Percentiles rank a stretch among this genome's conserved stretches.
Conservation (phyloP, 805 yeast species). For the Yamadazyma sp. region DNA sequence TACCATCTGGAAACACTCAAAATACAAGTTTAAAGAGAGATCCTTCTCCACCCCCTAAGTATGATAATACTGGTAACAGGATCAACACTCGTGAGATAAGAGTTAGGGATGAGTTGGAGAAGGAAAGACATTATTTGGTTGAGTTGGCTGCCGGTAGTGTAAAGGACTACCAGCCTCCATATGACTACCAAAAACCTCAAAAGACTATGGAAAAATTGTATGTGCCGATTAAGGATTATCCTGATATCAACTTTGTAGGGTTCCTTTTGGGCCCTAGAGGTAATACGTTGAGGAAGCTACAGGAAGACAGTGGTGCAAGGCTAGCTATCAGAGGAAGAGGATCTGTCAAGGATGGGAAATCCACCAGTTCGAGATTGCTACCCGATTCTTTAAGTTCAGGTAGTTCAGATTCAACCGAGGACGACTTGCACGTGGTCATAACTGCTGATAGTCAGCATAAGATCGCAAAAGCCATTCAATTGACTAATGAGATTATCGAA, state of each 20-base stretch:
- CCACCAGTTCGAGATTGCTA: slow-evolving; percentile 41
- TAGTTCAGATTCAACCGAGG: slow-evolving; percentile 35
- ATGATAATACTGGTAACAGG: slow-evolving; percentile 80
- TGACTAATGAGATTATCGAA: slow-evolving; percentile 73
- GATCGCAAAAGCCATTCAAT: slow-evolving; percentile 69
- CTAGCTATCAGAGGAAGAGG: slow-evolving; percentile 95
- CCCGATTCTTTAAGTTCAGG: slow-evolving; percentile 20
- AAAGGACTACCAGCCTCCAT: slow-evolving; percentile 79
- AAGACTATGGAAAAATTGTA: slow-evolving; percentile 78
- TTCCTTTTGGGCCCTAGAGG: slow-evolving; percentile 94
- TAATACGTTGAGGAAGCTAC: slow-evolving; percentile 76
- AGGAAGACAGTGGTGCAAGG: slow-evolving; percentile 82
- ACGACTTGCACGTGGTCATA: slow-evolving; percentile 85
- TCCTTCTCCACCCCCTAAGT: slow-evolving; percentile 90
- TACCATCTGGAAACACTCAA: slow-evolving; percentile 39
- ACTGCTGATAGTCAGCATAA: slow-evolving; percentile 80
- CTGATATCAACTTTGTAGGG: slow-evolving; percentile 92
- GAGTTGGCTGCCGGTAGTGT: slow-evolving; percentile 68
- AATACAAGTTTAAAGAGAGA: slow-evolving; percentile 50
- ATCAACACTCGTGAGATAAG: slow-evolving; percentile 80
- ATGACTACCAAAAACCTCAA: slow-evolving; percentile 67
- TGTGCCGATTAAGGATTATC: slow-evolving; percentile 83
- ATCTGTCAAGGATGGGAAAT: slow-evolving; percentile 88
- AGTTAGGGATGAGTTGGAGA: slow-evolving; percentile 59
- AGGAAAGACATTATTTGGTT: slow-evolving; percentile 78